Base-by-base conservation (phyloP, 176 grass and related monocot genomes). In the Panicum miliaceum region DNA sequence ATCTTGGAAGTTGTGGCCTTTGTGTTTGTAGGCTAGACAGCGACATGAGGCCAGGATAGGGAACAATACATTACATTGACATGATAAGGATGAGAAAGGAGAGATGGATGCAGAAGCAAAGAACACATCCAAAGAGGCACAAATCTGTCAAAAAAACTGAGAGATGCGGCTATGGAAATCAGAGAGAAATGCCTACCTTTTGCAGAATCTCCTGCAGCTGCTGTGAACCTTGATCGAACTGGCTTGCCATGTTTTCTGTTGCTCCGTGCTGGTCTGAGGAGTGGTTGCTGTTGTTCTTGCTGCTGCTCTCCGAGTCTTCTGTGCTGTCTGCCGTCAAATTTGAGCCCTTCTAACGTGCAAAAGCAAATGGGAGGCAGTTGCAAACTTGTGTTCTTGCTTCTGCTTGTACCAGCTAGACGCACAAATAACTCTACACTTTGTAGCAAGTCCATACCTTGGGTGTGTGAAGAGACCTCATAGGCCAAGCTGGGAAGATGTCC, bases 401-500 rank as follows among this genome's bases (percentile, higher is more conserved):
- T 74, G 47, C 26, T 71, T 47, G 43, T 32, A 73, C 15, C 32
- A 50, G 48, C 48, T 54, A 46, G n/a, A 23, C 40, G 20, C 34
- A 60, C 40, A 77, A 68, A 53, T 67, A 69, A 34, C 12, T 59
- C 18, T 58, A 7, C 15, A 84, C 13, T 53, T 25, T 25, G 7
- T 38, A 76, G 60, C 37, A 11, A 18, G 42, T 43, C 18, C 93
- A 84, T 93, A 97, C 95, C 90, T 89, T 91, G 75, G 89, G 84
- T 48, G 86, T 89, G 83, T 85, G 90, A 18, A 92, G 90, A 64
- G 80, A 86, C 71, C 87, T 86, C 91, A 94, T 92, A 46, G 95
- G 92, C 88, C 90, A 94, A 50, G 95, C 86, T 22, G 92, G 95
- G 84, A 97, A 97, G 90, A 93, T 97, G 85, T 94, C 90, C 66